A percentile compares a stretch with the other conserved stretches of the same genome.
Conservation (phyloP, 768 basidiomycete genomes). For the Rhizopogon sp. region DNA sequence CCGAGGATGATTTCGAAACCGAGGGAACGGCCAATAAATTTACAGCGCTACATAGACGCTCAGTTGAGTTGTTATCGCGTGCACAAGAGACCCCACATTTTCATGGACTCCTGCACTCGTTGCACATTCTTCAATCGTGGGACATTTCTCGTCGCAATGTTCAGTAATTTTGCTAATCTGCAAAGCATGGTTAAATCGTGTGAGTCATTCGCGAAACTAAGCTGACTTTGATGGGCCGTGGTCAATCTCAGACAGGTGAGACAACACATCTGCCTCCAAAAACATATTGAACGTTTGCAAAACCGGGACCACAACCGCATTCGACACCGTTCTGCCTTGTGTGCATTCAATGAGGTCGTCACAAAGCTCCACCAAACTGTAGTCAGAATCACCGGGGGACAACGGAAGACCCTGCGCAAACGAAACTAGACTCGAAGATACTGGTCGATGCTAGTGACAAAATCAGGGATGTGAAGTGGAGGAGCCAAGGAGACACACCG, state of each 20-base stretch:
- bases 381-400: conserved; percentile 25
- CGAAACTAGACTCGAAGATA: conserved; percentile 51
- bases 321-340: conserved; percentile 50
- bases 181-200: conserved; percentile 3
- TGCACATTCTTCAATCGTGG: conserved; percentile 76
- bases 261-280: conserved; percentile 62
- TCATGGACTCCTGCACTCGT: conserved; percentile 77
- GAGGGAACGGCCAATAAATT: conserved; percentile 53
- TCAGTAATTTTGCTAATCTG: conserved; percentile 53
- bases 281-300: conserved; percentile 72
- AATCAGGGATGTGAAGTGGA: conserved; percentile 10
- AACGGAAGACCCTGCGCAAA: conserved; percentile 55
- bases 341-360: conserved; percentile 54
- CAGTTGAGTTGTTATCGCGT: conserved; percentile 10
- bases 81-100: conserved; percentile 52
- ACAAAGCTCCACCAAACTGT: conserved; percentile 48
- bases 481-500: conserved; percentile 45
- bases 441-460: conserved; percentile 58
- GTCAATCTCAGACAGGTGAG: conserved; percentile 38
- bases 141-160: conserved; percentile 57
- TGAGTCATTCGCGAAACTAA: conserved; percentile 7
- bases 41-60: conserved; percentile 44
- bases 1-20: conserved; percentile 37
- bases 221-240: conserved; percentile 51
- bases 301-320: conserved; percentile 76